These are phyloP conservation scores for Fusarium annulatum DNA, from an alignment of 2,329 filamentous ascomycete species.

Conservation along the genomic window DNA sequence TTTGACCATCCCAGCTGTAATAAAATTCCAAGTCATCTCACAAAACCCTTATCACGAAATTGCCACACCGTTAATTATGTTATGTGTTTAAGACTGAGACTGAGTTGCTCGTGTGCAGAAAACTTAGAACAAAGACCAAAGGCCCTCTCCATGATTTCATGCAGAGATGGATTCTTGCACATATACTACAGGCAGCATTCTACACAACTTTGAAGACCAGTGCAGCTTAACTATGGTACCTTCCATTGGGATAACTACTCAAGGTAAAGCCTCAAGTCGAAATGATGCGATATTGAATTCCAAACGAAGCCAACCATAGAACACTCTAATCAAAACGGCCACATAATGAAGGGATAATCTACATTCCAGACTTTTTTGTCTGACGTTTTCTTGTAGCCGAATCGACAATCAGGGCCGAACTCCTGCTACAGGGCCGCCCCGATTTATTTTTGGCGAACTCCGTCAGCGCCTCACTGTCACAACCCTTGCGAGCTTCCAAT, in stretches of 20 bases:
- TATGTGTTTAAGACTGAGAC: background rate
- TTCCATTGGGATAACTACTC: background rate
- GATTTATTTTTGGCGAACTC: constrained; percentile 36
- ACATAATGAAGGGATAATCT: constrained; percentile 24
- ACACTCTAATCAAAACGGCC: constrained; percentile 20
- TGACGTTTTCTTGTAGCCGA: constrained; percentile 27
- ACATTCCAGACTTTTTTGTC: constrained; percentile 30
- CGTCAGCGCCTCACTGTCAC: constrained; percentile 32
- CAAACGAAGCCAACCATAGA: constrained; percentile 13
- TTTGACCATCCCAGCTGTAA: background rate
- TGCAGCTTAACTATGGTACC: constrained; percentile 1
- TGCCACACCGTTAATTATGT: background rate
- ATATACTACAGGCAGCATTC: background rate
- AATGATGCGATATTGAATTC: constrained; percentile 27
- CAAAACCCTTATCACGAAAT: background rate
- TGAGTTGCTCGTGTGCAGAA: background rate
- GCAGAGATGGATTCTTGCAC: background rate
- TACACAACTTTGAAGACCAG: background rate
- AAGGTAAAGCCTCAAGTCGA: constrained; percentile 15
- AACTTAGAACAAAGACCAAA: background rate
- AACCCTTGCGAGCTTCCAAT: constrained; percentile 38
- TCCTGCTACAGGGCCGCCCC: constrained; percentile 7
- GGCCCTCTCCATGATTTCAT: background rate
- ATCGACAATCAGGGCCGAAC: constrained; percentile 1
- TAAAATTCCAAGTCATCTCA: background rate